Conservation (phyloP, 2,329 filamentous ascomycete species). For the Talaromyces sp. region DNA sequence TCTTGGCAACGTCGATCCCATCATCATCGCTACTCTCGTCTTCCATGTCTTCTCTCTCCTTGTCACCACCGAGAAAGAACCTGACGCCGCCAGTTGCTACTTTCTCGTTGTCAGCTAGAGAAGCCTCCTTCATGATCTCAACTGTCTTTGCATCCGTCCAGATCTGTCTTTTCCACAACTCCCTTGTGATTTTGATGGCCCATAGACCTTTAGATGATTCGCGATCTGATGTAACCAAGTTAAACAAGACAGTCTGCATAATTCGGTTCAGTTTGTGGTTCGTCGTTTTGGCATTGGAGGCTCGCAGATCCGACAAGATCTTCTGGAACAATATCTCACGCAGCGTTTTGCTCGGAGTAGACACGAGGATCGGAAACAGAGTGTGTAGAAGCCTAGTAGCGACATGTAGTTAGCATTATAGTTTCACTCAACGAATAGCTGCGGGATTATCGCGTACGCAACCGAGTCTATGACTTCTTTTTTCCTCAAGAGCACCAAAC, state of each 20-base stretch:
- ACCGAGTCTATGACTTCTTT: conserved; percentile 90
- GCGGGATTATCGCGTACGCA: conserved; percentile 37
- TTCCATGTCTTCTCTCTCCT: conserved; percentile 87
- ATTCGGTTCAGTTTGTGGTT: conserved; percentile 93
- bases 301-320: conserved; percentile 84
- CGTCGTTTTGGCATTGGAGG: conserved; percentile 77
- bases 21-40: conserved; percentile 82
- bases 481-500: conserved; percentile 77
- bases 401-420: conserved; percentile 1
- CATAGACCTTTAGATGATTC: conserved; percentile 83
- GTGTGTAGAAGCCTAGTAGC: conserved; percentile 65
- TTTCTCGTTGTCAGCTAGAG: conserved; percentile 86
- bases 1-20: conserved; percentile 68
- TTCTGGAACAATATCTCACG: conserved; percentile 81
- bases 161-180: conserved; percentile 93
- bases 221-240: conserved; percentile 80
- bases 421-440: background rate
- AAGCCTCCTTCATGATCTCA: conserved; percentile 96
- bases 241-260: conserved; percentile 89
- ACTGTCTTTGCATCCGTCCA: conserved; percentile 94
- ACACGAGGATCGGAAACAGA: conserved; percentile 87
- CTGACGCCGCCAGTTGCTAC: conserved; percentile 80
- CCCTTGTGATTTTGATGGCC: conserved; percentile 91
- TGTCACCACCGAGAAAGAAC: conserved; percentile 94
- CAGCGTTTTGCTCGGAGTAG: conserved; percentile 87